Evolutionary conservation across 495 filamentous ascomycete species (phyloP).

Genomic region (Chaetomium cochliodes): DNA sequence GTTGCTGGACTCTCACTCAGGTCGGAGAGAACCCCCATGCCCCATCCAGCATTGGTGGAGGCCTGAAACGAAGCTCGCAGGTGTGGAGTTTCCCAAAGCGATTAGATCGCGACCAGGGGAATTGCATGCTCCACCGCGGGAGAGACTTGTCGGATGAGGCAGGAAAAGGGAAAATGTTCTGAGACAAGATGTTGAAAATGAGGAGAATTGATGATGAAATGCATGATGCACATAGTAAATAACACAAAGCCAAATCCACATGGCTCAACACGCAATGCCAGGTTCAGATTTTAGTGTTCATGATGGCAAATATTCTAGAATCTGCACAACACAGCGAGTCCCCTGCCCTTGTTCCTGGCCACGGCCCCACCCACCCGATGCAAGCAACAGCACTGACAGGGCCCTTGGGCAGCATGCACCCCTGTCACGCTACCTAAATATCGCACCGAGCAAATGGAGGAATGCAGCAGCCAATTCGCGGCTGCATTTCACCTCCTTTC

Average conservation of each 20-base stretch:
- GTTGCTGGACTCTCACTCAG: too few relatives aligned
- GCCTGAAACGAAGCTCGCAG: conserved; percentile 11
- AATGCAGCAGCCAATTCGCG: conserved; percentile 14
- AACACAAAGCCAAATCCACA: too few relatives aligned
- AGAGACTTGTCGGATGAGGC: conserved; percentile 8
- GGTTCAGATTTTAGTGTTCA: background rate
- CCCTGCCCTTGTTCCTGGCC: background rate
- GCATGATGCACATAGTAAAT: too few relatives aligned
- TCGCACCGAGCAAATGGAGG: conserved; percentile 5
- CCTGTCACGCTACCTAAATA: conserved; percentile 13
- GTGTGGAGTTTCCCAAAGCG: background rate
- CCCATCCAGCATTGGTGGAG: too few relatives aligned
- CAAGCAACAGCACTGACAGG: conserved; percentile 1
- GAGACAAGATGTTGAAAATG: background rate
- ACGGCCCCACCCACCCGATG: conserved; percentile 11
- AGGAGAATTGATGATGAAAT: too few relatives aligned
- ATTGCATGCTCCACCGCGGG: conserved; percentile 15
- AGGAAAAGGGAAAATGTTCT: background rate
- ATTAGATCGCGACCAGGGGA: conserved; percentile 3
- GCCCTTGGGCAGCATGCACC: conserved; percentile 7
- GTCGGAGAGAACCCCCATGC: too few relatives aligned
- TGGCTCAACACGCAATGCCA: too few relatives aligned
- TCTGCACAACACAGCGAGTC: background rate
- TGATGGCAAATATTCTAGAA: conserved; percentile 6
- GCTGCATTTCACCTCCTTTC: conserved; percentile 10